A percentile compares a stretch with the other conserved stretches of the same genome.
phyloP scores from a whole-genome alignment of 176 grass and related monocot genomes.

The Carex littledalei region DNA sequence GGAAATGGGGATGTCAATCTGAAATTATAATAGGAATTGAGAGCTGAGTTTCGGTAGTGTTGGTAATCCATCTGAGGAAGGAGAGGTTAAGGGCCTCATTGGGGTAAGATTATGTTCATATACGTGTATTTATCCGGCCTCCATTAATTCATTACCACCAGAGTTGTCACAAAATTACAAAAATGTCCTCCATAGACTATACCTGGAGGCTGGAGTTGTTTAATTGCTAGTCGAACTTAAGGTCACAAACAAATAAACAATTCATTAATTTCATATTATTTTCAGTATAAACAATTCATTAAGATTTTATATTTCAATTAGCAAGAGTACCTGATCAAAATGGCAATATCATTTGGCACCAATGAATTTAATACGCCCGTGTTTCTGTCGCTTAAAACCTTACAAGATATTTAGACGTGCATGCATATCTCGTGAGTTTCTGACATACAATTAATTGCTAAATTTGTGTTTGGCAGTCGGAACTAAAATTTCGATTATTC shows the following conservation, averaged over 20 bases:
- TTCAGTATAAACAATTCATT: background rate
- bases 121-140: background rate
- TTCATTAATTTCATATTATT: background rate
- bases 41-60: constrained; percentile 9
- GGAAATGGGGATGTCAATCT: constrained; percentile 15
- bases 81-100: background rate
- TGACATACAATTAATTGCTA: background rate
- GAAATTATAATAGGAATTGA: constrained; percentile 8
- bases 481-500: background rate
- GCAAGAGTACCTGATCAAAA: background rate
- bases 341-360: background rate
- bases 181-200: background rate
- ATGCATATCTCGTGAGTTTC: background rate
- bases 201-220: no score
- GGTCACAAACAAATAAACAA: no score
- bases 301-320: background rate
- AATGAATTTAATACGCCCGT: background rate
- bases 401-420: background rate
- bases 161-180: background rate
- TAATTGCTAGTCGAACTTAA: no score
- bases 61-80: constrained; percentile 6
- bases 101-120: background rate
- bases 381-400: background rate
- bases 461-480: background rate
- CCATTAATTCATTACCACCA: background rate